phyloP scores from a whole-genome alignment of 108 stramenopile genomes.

The Fragilariopsis cylindrus region DNA sequence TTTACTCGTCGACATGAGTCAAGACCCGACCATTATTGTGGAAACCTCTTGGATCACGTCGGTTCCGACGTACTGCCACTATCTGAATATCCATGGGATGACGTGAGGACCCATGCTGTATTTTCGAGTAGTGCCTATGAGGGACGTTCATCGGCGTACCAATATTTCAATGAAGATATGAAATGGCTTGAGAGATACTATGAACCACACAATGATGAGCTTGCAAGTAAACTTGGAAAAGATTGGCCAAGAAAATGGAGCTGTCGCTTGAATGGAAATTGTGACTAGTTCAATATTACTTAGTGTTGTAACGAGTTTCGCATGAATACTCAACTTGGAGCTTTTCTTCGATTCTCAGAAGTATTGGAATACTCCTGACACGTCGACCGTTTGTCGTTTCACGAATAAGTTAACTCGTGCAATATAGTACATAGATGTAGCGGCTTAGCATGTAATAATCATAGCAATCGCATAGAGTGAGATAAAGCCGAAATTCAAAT shows the following conservation, averaged over 20 bases:
- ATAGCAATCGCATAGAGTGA: too few relatives aligned
- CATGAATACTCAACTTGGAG: too few relatives aligned
- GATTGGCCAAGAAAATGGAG: conserved; percentile 7
- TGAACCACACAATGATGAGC: background rate
- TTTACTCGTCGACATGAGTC: background rate
- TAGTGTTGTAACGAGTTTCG: too few relatives aligned
- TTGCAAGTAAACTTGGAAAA: background rate
- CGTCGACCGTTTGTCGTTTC: too few relatives aligned
- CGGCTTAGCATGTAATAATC: too few relatives aligned
- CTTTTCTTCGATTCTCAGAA: too few relatives aligned
- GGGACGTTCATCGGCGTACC: background rate
- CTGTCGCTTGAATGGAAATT: background rate
- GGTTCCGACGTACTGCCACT: background rate
- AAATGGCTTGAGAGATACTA: background rate
- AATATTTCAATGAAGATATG: background rate
- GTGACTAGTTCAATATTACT: background rate
- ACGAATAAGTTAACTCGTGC: too few relatives aligned
- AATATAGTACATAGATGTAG: too few relatives aligned
- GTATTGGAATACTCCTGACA: too few relatives aligned
- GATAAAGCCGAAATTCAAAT: too few relatives aligned
- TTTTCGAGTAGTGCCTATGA: background rate
- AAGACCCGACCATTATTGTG: background rate
- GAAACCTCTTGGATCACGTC: background rate
- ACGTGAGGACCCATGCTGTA: background rate
- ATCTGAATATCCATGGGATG: background rate